phyloP scores from a whole-genome alignment of 768 basidiomycete genomes.

The Xerocomus potaroensis region DNA sequence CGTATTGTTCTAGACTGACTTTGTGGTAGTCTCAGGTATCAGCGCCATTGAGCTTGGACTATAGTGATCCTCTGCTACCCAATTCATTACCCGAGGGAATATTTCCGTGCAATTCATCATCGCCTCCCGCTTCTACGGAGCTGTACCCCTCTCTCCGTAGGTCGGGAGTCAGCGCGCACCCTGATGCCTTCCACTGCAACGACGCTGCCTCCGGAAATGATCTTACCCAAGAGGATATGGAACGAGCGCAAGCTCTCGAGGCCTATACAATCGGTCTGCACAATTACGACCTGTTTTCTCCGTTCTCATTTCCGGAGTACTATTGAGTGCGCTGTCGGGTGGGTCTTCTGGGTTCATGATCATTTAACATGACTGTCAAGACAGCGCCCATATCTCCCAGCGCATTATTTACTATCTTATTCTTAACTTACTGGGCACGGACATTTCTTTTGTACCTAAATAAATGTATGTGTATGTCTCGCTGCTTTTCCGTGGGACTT shows the following conservation, averaged over 20 bases:
- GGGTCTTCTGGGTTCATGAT: not conserved
- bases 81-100: conserved; percentile 2
- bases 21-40: not conserved
- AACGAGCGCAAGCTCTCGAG: conserved; percentile 27
- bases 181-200: conserved; percentile 2
- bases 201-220: conserved; percentile 4
- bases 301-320: conserved; percentile 17
- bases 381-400: not conserved
- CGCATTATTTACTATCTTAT: not conserved
- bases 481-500: too few relatives aligned
- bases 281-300: conserved; percentile 21
- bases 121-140: not conserved
- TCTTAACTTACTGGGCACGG: not conserved
- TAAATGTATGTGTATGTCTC: too few relatives aligned
- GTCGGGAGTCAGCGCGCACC: not conserved
- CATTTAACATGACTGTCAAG: not conserved
- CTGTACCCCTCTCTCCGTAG: not conserved
- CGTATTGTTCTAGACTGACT: not conserved
- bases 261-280: conserved; percentile 30
- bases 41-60: not conserved
- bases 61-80: not conserved
- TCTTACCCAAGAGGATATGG: conserved; percentile 14
- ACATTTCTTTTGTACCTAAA: too few relatives aligned
- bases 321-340: conserved; percentile 4
- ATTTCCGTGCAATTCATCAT: not conserved